Evolutionary conservation across 176 grass and related monocot species (phyloP), one percentile per base, ranked within the genome.

Genomic region (Paspalum notatum): DNA sequence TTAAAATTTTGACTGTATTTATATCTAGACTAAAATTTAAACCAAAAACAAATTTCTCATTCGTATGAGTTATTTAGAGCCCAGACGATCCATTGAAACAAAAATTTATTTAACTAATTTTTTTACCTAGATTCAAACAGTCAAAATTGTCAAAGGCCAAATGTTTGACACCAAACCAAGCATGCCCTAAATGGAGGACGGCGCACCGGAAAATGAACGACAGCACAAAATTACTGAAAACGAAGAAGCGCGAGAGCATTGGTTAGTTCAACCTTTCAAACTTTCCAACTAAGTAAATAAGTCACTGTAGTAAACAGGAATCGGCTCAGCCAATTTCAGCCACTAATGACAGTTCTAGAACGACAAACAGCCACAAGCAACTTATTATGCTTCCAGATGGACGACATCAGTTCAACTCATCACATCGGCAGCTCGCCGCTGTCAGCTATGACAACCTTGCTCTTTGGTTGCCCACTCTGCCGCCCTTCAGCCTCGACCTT

Each of bases 401-500:
- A 71, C 32, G 32, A 51, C 5, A 72, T 64, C 39, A 40, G 38
- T 80, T 69, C 39, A 69, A 20, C 50, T 51, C 41, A 72, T 95
- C 82, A 95, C 81, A 93, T 42, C 4, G 86, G 82, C 82, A 99
- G 51, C 32, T 96, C 97, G 2, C 97, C 97, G 2, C 97, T 99
- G 60, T 99, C 97, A 0, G 79, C 79, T 1, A 99, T 85, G 26
- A 93, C 90, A 51, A 96, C 82, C 40, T 93, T 91, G 76, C 82
- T 90, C 87, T 95, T 99, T 5, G 97, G 97, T 2, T 91, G 71
- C 13, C 97, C 97, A 20, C 52, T 90, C 85, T 99, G 97, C 18
- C 5, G 20, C 41, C 97, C 97, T 75, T 99, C 97, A 56, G 97
- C 97, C 64, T 99, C 97, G 4, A 99, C 60, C 85, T 99, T 99